Conservation (phyloP, 805 yeast genomes). For the Starmerella vaccinii region DNA sequence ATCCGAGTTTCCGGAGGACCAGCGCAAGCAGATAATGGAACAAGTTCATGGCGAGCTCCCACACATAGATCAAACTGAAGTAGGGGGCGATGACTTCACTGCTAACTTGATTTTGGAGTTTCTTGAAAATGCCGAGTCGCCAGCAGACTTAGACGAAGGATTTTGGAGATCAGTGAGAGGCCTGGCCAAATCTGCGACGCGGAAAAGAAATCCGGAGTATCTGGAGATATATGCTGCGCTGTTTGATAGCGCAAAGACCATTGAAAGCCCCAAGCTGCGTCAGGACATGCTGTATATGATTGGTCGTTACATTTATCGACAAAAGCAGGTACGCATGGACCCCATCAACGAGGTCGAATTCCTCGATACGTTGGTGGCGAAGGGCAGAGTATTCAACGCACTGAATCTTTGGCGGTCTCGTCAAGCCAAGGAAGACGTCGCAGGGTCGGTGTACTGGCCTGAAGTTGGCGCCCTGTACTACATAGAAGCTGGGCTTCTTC, state of each 20-base stretch:
- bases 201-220: constrained; percentile 1
- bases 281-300: constrained; percentile 8
- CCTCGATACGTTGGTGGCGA: constrained; percentile 22
- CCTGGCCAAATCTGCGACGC: constrained; percentile 7
- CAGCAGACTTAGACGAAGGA: constrained; percentile 11
- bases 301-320: constrained; percentile 22
- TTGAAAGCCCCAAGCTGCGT: constrained; percentile 6
- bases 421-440: constrained; percentile 14
- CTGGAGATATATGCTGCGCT: constrained; percentile 16
- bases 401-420: constrained; percentile 22
- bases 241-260: constrained; percentile 23
- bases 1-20: constrained; percentile 14
- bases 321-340: constrained; percentile 22
- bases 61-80: neutral
- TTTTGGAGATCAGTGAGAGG: constrained; percentile 20
- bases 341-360: constrained; percentile 27
- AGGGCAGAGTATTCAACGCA: constrained; percentile 18
- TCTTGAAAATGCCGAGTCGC: constrained; percentile 11
- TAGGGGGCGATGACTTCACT: constrained; percentile 1
- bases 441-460: constrained; percentile 19
- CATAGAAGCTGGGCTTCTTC: constrained; percentile 21
- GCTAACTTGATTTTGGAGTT: constrained; percentile 8
- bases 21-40: constrained; percentile 12
- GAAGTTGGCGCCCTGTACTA: constrained; percentile 24
- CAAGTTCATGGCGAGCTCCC: constrained; percentile 7